Conservation (phyloP, 2,329 filamentous ascomycete species). For the Exophiala bonariae region DNA sequence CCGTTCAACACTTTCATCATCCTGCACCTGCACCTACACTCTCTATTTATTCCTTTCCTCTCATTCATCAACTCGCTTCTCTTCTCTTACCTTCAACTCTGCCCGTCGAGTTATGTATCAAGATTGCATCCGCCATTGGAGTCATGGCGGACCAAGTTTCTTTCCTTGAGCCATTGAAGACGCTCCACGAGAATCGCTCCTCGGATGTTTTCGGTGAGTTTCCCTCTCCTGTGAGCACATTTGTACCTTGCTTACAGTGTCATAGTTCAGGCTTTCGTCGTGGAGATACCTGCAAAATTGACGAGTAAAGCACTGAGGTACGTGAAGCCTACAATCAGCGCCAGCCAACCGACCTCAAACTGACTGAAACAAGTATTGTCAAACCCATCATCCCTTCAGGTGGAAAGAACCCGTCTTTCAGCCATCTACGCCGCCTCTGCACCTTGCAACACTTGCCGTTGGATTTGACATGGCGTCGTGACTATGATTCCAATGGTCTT, state of each 20-base stretch:
- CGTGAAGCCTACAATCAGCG: constrained; percentile 11
- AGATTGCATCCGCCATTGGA: constrained; percentile 6
- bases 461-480: constrained; percentile 29
- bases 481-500: constrained; percentile 20
- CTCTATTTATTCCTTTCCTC: too few relatives aligned
- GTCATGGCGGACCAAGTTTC: constrained; percentile 20
- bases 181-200: constrained; percentile 44
- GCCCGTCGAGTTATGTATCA: constrained; percentile 12
- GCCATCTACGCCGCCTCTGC: constrained; percentile 28
- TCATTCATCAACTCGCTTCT: neutral
- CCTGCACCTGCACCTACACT: too few relatives aligned
- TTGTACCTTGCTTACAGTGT: constrained; percentile 8
- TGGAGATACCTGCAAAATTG: constrained; percentile 45
- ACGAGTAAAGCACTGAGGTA: constrained; percentile 47
- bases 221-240: neutral
- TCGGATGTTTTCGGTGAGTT: constrained; percentile 42
- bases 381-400: constrained; percentile 39
- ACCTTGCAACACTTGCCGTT: constrained; percentile 24
- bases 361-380: constrained; percentile 23
- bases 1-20: too few relatives aligned
- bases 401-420: constrained; percentile 36
- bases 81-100: neutral
- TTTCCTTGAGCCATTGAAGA: constrained; percentile 40
- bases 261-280: constrained; percentile 43
- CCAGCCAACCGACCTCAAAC: constrained; percentile 1